These are phyloP conservation scores for Entomortierella chlamydospora DNA, from an alignment of 192 early-diverging fungal genomes.

Conservation along the genomic window DNA sequence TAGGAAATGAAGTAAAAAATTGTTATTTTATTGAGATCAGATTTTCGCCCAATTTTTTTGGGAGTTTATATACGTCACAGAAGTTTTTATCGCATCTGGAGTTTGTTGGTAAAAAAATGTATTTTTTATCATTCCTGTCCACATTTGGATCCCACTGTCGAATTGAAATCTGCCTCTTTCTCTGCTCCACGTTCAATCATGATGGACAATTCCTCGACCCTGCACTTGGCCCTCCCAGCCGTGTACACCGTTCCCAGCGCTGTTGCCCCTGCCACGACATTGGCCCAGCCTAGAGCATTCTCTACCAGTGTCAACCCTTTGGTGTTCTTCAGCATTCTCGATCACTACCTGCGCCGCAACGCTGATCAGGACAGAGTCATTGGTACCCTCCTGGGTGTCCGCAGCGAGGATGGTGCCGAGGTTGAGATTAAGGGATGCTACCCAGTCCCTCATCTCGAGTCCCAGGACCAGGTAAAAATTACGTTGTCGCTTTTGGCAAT, in stretches of 20 bases:
- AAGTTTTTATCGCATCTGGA: neutral
- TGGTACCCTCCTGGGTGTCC: constrained; percentile 90
- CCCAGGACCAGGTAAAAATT: constrained; percentile 70
- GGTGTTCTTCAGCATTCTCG: constrained; percentile 92
- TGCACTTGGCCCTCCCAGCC: constrained; percentile 53
- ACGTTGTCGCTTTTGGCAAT: too few relatives aligned
- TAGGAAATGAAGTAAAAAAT: constrained; percentile 1
- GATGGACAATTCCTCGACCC: constrained; percentile 53
- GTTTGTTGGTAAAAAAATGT: neutral
- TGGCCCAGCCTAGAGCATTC: constrained; percentile 64
- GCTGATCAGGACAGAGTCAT: constrained; percentile 87
- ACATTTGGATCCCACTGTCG: constrained; percentile 8
- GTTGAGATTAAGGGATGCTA: constrained; percentile 93
- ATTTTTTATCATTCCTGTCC: neutral
- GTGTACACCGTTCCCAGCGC: constrained; percentile 51
- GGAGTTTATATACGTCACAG: constrained; percentile 1
- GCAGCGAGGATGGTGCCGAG: constrained; percentile 88
- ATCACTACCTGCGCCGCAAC: constrained; percentile 90
- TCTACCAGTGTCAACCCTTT: constrained; percentile 78
- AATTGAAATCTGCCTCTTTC: constrained; percentile 3
- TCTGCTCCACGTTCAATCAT: constrained; percentile 21
- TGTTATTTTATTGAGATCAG: neutral
- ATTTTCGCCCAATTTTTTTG: too few relatives aligned
- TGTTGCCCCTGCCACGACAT: constrained; percentile 26
- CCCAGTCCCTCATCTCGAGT: constrained; percentile 83